phyloP scores from a whole-genome alignment of 2,329 filamentous ascomycete species.

The Aspergillus uvarum region DNA sequence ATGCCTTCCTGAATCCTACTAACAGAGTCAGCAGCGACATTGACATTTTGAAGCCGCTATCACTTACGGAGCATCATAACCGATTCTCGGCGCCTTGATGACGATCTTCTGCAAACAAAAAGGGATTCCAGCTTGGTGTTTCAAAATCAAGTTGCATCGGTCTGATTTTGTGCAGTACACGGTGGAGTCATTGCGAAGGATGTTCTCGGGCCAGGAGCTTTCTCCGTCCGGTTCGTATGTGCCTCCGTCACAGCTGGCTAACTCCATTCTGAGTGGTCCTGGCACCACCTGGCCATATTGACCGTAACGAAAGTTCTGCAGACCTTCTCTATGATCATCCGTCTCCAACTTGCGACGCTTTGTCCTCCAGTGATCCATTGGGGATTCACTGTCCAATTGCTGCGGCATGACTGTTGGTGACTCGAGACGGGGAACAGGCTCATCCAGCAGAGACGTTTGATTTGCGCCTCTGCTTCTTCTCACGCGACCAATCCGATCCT shows the following conservation, averaged over 20 bases:
- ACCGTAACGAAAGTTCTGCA: constrained; percentile 72
- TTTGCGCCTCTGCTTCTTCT: constrained; percentile 18
- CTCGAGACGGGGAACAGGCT: constrained; percentile 26
- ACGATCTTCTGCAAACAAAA: constrained; percentile 84
- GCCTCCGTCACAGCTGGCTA: constrained; percentile 86
- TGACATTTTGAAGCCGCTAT: background rate
- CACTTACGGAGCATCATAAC: constrained; percentile 83
- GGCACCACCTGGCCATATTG: constrained; percentile 83
- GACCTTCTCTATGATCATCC: constrained; percentile 52
- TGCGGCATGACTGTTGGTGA: constrained; percentile 30
- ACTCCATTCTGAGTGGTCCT: constrained; percentile 78
- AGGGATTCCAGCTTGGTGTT: constrained; percentile 74
- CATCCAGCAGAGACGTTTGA: constrained; percentile 26
- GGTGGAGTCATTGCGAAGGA: constrained; percentile 75
- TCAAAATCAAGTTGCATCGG: constrained; percentile 80
- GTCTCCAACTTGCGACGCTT: constrained; percentile 72
- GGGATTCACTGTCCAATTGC: constrained; percentile 24
- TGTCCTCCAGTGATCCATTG: constrained; percentile 47
- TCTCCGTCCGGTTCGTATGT: constrained; percentile 55
- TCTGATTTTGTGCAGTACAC: constrained; percentile 91
- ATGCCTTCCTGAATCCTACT: constrained; percentile 82
- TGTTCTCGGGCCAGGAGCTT: constrained; percentile 71
- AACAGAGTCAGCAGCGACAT: constrained; percentile 33
- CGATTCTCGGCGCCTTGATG: constrained; percentile 78
- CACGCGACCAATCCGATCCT: constrained; percentile 16